Percentiles rank a stretch among this genome's conserved stretches.
Evolutionary conservation across 805 yeast species (phyloP).

Genomic region (Zygotorulaspora danielsina): DNA sequence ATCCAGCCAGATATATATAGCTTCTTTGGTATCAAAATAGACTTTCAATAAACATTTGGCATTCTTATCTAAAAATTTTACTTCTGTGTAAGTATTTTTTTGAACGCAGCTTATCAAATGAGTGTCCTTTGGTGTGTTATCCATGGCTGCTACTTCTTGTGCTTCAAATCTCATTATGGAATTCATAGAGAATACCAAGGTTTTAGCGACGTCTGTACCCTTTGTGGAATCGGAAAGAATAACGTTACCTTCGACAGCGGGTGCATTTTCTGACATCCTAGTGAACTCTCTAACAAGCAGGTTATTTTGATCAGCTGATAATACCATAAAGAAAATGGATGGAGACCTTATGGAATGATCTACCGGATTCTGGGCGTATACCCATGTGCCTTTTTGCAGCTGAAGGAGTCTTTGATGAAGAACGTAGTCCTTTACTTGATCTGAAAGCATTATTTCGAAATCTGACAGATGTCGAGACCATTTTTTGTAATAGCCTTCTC

Average conservation of each 20-base stretch:
- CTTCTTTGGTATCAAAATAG: slow-evolving; percentile 65
- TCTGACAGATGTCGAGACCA: slow-evolving; percentile 47
- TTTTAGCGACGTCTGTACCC: slow-evolving; percentile 13
- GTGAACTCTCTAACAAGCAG: slow-evolving; percentile 58
- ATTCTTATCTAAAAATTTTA: slow-evolving; percentile 44
- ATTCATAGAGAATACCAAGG: slow-evolving; percentile 46
- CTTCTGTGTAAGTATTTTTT: slow-evolving; percentile 53
- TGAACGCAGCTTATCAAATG: slow-evolving; percentile 54
- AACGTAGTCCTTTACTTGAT: slow-evolving; percentile 65
- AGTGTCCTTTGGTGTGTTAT: slow-evolving; percentile 40
- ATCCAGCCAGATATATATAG: slow-evolving; percentile 71
- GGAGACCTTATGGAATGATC: slow-evolving; percentile 28
- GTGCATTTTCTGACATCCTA: slow-evolving; percentile 44
- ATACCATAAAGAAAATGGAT: slow-evolving; percentile 50
- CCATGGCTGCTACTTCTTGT: slow-evolving; percentile 45
- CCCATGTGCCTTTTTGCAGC: slow-evolving; percentile 78
- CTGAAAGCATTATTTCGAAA: slow-evolving; percentile 47
- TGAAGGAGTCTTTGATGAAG: slow-evolving; percentile 70
- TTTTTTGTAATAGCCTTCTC: slow-evolving; percentile 32
- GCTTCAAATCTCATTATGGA: slow-evolving; percentile 50
- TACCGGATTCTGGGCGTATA: slow-evolving; percentile 55
- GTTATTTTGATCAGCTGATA: slow-evolving; percentile 63
- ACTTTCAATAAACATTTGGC: slow-evolving; percentile 49
- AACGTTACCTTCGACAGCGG: slow-evolving; percentile 58
- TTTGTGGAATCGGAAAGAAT: slow-evolving; percentile 15